Evolutionary conservation across 2,329 filamentous ascomycete genomes (phyloP).

Genomic region (Huntiella savannae): DNA sequence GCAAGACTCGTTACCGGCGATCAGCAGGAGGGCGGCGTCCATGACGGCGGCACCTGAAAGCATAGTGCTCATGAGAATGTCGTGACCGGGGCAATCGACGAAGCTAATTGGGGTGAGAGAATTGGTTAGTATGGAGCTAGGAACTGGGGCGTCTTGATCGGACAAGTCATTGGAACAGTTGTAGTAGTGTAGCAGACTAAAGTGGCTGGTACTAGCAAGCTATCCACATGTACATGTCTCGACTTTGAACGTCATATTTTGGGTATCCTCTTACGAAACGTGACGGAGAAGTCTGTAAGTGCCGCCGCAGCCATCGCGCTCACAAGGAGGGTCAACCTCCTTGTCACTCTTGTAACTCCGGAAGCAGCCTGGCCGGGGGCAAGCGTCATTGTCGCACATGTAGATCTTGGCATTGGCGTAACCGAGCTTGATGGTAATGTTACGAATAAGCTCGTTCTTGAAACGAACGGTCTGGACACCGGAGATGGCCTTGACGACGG

Average conservation of each 20-base stretch:
- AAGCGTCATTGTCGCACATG: constrained; percentile 84
- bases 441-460: constrained; percentile 98
- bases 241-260: background rate
- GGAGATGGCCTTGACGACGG: constrained; percentile 96
- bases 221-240: background rate
- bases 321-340: constrained; percentile 90
- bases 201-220: no score
- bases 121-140: constrained; percentile 14
- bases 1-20: constrained; percentile 95
- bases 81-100: constrained; percentile 97
- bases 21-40: constrained; percentile 90
- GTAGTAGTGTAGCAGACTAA: no score
- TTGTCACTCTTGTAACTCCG: constrained; percentile 97
- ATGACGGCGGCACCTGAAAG: constrained; percentile 98
- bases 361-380: constrained; percentile 88
- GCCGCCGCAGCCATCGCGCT: constrained; percentile 76
- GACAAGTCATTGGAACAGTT: no score
- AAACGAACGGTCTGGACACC: constrained; percentile 97
- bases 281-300: constrained; percentile 78
- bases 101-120: constrained; percentile 36
- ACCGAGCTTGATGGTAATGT: constrained; percentile 98
- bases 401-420: constrained; percentile 99
- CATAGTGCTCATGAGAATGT: constrained; percentile 99
- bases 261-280: constrained; percentile 52
- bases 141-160: no score